phyloP scores from a whole-genome alignment of 78 protist genomes.

The Bigelowiella natans region DNA sequence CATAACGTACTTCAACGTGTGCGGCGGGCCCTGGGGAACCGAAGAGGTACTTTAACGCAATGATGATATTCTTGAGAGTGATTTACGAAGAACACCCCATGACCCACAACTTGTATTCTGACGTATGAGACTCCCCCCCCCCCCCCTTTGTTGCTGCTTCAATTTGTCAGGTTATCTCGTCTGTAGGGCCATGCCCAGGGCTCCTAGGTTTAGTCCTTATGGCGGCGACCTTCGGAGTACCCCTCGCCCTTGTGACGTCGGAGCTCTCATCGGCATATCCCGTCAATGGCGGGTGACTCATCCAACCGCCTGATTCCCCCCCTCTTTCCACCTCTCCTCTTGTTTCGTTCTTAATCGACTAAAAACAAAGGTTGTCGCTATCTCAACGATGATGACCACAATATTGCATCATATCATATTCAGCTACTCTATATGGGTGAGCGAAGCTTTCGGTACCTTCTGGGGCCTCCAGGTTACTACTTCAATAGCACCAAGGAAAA shows the following conservation, averaged over 20 bases:
- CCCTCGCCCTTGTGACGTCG: conserved; percentile 15
- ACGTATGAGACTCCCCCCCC: background rate
- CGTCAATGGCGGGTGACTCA: conserved; percentile 17
- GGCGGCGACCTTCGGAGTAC: background rate
- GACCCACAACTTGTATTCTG: background rate
- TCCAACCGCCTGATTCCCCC: too few species aligned
- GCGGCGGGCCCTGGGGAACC: conserved; percentile 6
- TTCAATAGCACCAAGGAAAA: too few species aligned
- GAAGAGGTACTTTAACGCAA: background rate
- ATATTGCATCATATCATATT: too few species aligned
- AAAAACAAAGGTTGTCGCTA: too few species aligned
- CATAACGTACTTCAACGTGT: conserved; percentile 5
- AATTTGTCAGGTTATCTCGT: background rate
- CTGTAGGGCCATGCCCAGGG: background rate
- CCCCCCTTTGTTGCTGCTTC: background rate
- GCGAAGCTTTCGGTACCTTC: background rate
- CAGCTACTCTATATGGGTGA: conserved; percentile 18
- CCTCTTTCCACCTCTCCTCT: too few species aligned
- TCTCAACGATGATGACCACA: too few species aligned
- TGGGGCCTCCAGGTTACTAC: conserved; percentile 20
- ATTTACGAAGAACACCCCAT: background rate
- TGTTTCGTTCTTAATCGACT: too few species aligned
- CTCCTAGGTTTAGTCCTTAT: background rate
- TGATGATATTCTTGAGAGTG: background rate
- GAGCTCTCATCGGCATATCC: conserved; percentile 28